These are phyloP conservation scores for Claviceps cyperi DNA, from an alignment of 2,329 filamentous ascomycete species.

Conservation along the genomic window DNA sequence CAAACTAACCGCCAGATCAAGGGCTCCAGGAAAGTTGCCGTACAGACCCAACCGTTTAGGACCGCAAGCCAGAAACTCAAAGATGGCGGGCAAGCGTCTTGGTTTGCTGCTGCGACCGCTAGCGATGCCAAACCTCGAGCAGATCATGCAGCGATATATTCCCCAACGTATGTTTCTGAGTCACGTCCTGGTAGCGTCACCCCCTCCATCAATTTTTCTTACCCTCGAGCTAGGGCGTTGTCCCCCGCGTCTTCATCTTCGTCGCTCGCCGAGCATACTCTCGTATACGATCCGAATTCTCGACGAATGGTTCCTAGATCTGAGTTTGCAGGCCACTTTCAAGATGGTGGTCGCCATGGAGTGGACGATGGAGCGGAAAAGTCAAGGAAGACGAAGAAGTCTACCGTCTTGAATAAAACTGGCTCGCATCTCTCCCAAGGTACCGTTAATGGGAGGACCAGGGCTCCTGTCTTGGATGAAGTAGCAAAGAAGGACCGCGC, in stretches of 20 bases:
- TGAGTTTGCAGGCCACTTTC: slow-evolving; percentile 28
- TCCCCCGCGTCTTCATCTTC: slow-evolving; percentile 11
- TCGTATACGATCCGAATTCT: slow-evolving; percentile 54
- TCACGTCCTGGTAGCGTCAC: slow-evolving; percentile 30
- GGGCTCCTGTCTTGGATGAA: slow-evolving; percentile 31
- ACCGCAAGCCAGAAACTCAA: slow-evolving; percentile 39
- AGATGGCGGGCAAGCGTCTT: slow-evolving; percentile 26
- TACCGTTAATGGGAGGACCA: slow-evolving; percentile 33
- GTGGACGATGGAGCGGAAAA: slow-evolving; percentile 25
- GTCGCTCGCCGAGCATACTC: slow-evolving; percentile 20
- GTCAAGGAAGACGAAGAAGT: slow-evolving; percentile 27
- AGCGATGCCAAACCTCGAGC: slow-evolving; percentile 32
- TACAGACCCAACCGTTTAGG: slow-evolving; percentile 34
- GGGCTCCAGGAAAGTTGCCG: slow-evolving; percentile 23
- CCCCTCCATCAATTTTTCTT: slow-evolving; percentile 45
- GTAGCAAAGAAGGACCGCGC: background rate
- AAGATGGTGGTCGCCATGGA: slow-evolving; percentile 10
- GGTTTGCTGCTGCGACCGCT: slow-evolving; percentile 31
- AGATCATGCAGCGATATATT: slow-evolving; percentile 26
- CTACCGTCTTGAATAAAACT: slow-evolving; percentile 19
- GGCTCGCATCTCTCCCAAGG: slow-evolving; percentile 36
- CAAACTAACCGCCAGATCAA: slow-evolving; percentile 14
- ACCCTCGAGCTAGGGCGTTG: slow-evolving; percentile 32
- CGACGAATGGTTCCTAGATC: slow-evolving; percentile 42
- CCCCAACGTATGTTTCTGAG: slow-evolving; percentile 16